These are phyloP conservation scores for Fusarium sublunatum DNA, from an alignment of 2,329 filamentous ascomycete genomes.

Conservation along the genomic window DNA sequence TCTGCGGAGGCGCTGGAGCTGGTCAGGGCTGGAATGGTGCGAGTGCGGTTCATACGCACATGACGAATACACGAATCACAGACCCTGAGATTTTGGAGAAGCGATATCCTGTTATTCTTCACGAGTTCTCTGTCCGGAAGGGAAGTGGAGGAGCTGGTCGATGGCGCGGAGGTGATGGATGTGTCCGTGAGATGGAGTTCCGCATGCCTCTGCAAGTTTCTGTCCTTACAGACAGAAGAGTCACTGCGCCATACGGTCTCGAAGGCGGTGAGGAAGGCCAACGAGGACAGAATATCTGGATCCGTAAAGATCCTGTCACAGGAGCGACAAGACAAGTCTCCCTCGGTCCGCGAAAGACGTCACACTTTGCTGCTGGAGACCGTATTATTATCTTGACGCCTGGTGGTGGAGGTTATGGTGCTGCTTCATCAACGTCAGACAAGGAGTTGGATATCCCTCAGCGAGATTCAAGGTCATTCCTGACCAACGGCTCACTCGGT, in stretches of 20 bases:
- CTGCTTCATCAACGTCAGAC: background rate
- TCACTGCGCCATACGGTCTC: constrained; percentile 80
- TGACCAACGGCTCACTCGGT: constrained; percentile 38
- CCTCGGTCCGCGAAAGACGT: constrained; percentile 38
- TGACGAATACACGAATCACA: constrained; percentile 55
- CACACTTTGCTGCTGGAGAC: constrained; percentile 40
- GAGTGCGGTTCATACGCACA: constrained; percentile 50
- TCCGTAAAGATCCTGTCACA: constrained; percentile 51
- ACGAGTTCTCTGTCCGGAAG: constrained; percentile 47
- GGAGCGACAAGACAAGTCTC: constrained; percentile 50
- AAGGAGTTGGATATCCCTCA: constrained; percentile 6
- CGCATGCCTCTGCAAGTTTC: constrained; percentile 80
- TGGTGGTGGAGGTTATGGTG: constrained; percentile 45
- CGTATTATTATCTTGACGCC: constrained; percentile 44
- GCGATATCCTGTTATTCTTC: constrained; percentile 50
- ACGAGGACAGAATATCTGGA: constrained; percentile 77
- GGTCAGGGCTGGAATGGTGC: constrained; percentile 47
- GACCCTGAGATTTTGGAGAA: constrained; percentile 53
- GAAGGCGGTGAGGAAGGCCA: constrained; percentile 76
- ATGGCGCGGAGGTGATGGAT: constrained; percentile 79
- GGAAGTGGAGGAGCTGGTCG: constrained; percentile 68
- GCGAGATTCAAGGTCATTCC: constrained; percentile 25
- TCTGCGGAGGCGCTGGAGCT: constrained; percentile 50
- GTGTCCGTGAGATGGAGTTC: constrained; percentile 84
- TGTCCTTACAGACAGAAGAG: constrained; percentile 81